Base-by-base conservation (phyloP, 805 yeast genomes). In the Maudiozyma saulgeensis region DNA sequence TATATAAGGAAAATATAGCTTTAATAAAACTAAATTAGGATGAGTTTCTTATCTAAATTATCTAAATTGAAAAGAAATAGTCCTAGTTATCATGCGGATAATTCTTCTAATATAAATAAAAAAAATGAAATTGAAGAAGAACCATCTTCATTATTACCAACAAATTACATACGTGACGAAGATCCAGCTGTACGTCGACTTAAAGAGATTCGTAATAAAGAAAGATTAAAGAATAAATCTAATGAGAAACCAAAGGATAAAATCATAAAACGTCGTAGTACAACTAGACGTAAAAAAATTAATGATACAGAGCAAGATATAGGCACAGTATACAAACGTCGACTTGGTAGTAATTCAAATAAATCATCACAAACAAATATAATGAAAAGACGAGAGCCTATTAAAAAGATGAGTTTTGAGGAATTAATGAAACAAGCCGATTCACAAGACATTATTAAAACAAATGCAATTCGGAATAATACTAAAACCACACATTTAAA, bases 171-270 rank as follows among this genome's bases (percentile, higher is more conserved):
- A 2, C 56, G 72, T 46, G 62, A 67, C 21, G 70, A 75, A 5
- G 91, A 84, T 59, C 88, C 90, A 0, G 87, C 87, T 4, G 87
- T 84, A 8, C 79, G 78, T 37, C 65, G 84, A 50, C 67, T 84
- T 38, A 84, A 84, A 55, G 89, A 82, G 50, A 78, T 81, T 2
- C 69, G 91, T 59, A 69, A 79, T 51, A 65, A 71, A 41, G 88
- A 84, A 53, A 71, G 67, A 39, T 77, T 77, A 37, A 64, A 61
- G 47, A 66, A 60, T 43, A 69, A 69, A 41, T 63, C 69, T 47
- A 70, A 69, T 44, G 70, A 71, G 49, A 41, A 41, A 23, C 31
- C 31, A 28, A 41, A 41, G 18, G 21, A 18, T 32, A 44, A 21
- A 39, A 19, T 7, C 9, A 11, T 7, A 5, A 23, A 15, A n/a